Base-by-base conservation (phyloP, 306 rosid species). In the Cicer chorassanicum region DNA sequence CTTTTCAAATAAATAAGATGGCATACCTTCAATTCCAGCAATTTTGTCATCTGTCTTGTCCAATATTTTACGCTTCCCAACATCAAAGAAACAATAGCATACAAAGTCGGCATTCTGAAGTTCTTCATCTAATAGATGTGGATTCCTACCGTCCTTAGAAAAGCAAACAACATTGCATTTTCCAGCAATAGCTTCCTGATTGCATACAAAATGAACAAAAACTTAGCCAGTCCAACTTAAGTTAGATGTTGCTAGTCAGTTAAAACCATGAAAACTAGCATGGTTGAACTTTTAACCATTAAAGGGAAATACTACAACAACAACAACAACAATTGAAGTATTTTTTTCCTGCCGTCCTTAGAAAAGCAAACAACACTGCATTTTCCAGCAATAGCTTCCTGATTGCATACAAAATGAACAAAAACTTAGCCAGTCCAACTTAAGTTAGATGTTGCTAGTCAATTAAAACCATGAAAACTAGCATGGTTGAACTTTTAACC, bases 321-420 rank as follows among this genome's bases (percentile, higher is more conserved):
- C 19, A 62, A 16, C 18, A 16, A 60, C 44, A 34, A 39, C 40
- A 29, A 11, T 57, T 57, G 40, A 57, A 57, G 15, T 57, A 21
- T 16, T 16, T 16, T 16, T 16, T 92, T 92, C 82, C 90, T 86
- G 48, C 43, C 66, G 72, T 90, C 96, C 76, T 84, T 88, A 38
- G 91, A 85, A 68, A 82, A 75, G 84, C 96, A 94, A 65, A 90
- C 40, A 78, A 94, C 85, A 54, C 84, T 81, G 86, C 98, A 94
- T 88, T 90, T 94, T 12, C 99, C 97, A 81, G 88, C 84, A 86
- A 94, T 84, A 59, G 89, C 90, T 90, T 94, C 99, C 97, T 94
- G 84, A 65, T 54, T 9, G 60, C 15, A 40, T 38, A 75, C 18
- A 41, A 55, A 36, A 74, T 49, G 63, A 65, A 67, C 21, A 79